Evolutionary conservation across 2,329 filamentous ascomycete species (phyloP), one percentile per base, ranked within the genome.

Genomic region (Phaeosphaeriaceae sp.): DNA sequence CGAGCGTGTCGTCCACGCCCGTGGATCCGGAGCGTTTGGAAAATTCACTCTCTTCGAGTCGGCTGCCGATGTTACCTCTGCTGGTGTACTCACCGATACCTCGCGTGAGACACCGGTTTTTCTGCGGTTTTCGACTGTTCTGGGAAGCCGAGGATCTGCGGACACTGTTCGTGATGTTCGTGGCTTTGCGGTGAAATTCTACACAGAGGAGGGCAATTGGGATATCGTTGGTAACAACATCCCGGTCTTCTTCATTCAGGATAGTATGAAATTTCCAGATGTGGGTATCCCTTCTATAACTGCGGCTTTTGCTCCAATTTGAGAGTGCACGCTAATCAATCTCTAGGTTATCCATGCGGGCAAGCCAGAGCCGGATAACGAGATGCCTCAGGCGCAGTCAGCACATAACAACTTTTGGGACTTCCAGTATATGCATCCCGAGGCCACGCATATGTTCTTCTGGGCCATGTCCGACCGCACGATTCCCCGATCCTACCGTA

Each of bases 141-240:
- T 91, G 1, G 90, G 90, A 7, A 91, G 87, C 71, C 84, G 88
- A 33, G 91, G 91, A 13, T 91, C 88, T 51, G 89, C 91, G 6
- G 91, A 95, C 72, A 93, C 90, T 0, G 91, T 93, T 1, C 86
- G 91, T n/a, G 91, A 95, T 80, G 89, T 93, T 1, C 86, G 91
- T 40, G 91, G 91, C 1, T 95, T 94, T 62, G 90, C 91, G 0
- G 78, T 91, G 61, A 92, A 91, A 76, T 88, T 91, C 69, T 93
- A 93, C 72, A 93, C 91, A 0, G 80, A 90, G 0, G 90, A 93
- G 68, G 91, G 90, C 3, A 92, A 91, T 66, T 91, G 88, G 87
- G 89, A 92, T 62, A 81, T 91, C 27, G 87, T 91, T 2, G 89
- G 88, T 33, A 92, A 92, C 77, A 88, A 91, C 63, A 91, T 91